phyloP scores from a whole-genome alignment of 306 rosid genomes.

The Rubus idaeus region DNA sequence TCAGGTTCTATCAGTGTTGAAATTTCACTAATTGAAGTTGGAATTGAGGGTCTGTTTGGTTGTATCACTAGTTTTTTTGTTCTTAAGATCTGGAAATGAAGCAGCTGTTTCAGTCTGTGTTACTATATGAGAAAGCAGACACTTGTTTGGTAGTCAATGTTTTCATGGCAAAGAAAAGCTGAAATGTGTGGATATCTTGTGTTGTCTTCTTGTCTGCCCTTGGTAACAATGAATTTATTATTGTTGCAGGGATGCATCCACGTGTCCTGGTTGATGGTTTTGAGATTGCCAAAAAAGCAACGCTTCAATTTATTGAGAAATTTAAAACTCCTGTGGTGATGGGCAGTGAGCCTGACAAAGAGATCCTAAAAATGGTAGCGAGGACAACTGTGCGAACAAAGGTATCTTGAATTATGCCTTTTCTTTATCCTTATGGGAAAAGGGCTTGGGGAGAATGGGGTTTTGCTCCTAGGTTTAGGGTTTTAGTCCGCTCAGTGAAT shows the following conservation, averaged over 20 bases:
- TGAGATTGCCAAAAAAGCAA: conserved; percentile 91
- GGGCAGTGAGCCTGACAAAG: conserved; percentile 89
- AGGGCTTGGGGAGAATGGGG: neutral
- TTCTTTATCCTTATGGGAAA: conserved; percentile 4
- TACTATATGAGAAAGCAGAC: neutral
- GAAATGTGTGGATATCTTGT: too few species aligned
- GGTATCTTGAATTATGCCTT: conserved; percentile 38
- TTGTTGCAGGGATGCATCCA: conserved; percentile 90
- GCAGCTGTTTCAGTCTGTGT: neutral
- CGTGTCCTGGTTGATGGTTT: conserved; percentile 96
- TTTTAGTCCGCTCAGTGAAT: neutral
- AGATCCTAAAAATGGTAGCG: conserved; percentile 90
- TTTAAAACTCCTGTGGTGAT: conserved; percentile 86
- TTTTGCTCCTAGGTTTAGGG: neutral
- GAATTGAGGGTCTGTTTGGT: neutral
- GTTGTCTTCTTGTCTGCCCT: neutral
- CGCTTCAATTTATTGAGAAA: conserved; percentile 83
- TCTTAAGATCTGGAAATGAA: neutral
- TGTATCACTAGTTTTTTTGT: neutral
- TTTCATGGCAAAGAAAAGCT: too few species aligned
- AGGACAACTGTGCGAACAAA: conserved; percentile 91
- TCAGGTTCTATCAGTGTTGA: neutral
- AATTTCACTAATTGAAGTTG: neutral
- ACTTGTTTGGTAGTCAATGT: neutral
- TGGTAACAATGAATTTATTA: neutral